A percentile compares a stretch with the other conserved stretches of the same genome.
phyloP scores from a whole-genome alignment of 1,284 basidiomycete genomes.

The Crucibulum parvulum region DNA sequence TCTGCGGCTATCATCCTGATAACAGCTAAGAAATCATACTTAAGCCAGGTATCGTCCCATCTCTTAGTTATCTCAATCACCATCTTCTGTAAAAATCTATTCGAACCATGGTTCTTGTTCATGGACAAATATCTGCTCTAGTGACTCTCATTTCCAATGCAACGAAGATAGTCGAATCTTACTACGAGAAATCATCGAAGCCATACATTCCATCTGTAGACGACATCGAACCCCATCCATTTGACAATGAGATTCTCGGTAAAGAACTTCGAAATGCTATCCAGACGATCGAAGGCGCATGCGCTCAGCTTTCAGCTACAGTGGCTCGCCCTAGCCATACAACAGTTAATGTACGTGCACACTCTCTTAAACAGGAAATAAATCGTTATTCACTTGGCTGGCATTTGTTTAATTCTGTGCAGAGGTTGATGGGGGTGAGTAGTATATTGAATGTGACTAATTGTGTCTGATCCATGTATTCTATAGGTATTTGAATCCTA shows the following conservation, averaged over 20 bases:
- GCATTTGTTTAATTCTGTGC: neutral
- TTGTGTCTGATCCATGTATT: neutral
- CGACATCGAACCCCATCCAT: slow-evolving; percentile 23
- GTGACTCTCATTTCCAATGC: slow-evolving; percentile 20
- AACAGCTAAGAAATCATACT: no score
- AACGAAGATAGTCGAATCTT: slow-evolving; percentile 18
- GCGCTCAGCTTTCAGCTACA: slow-evolving; percentile 26
- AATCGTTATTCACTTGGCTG: neutral
- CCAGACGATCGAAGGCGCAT: slow-evolving; percentile 29
- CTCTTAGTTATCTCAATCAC: no score
- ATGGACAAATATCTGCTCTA: slow-evolving; percentile 15
- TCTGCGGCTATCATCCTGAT: no score
- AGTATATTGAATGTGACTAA: neutral
- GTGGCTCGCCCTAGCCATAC: slow-evolving; percentile 25
- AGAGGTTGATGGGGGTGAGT: slow-evolving; percentile 13
- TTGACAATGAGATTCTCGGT: slow-evolving; percentile 16
- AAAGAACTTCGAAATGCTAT: slow-evolving; percentile 21
- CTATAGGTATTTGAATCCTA: slow-evolving; percentile 24
- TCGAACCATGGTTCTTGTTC: neutral
- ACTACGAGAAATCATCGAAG: slow-evolving; percentile 13
- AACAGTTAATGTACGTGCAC: slow-evolving; percentile 24
- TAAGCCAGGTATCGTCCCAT: no score
- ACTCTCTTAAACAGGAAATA: neutral
- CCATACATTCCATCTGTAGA: slow-evolving; percentile 27
- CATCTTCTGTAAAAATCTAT: no score